phyloP scores from a whole-genome alignment of 2,329 filamentous ascomycete genomes.

The Penicillium sp. region DNA sequence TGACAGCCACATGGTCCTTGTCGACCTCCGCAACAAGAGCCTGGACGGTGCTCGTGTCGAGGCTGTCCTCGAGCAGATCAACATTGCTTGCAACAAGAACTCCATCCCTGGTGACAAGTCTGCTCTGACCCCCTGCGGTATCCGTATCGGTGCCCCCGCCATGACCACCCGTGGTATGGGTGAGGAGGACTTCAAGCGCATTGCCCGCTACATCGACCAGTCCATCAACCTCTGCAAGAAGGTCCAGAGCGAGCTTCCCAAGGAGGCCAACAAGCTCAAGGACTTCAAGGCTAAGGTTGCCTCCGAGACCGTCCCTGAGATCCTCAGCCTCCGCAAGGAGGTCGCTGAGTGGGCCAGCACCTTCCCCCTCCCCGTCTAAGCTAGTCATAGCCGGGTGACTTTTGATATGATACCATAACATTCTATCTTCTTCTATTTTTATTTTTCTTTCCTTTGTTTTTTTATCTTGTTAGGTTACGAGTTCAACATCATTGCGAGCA shows the following conservation, averaged over 20 bases:
- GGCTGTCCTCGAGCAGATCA: conserved; percentile 91
- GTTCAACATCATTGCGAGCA: conserved; percentile 34
- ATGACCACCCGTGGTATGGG: conserved; percentile 96
- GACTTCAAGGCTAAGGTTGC: conserved; percentile 95
- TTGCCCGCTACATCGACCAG: conserved; percentile 80
- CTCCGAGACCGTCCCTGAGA: conserved; percentile 66
- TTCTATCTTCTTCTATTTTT: no score
- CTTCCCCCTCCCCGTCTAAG: conserved; percentile 74
- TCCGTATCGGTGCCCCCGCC: conserved; percentile 91
- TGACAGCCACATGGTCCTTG: conserved; percentile 90
- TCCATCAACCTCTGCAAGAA: conserved; percentile 84
- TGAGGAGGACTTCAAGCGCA: conserved; percentile 80
- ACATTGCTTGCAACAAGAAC: conserved; percentile 99
- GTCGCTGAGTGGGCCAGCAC: conserved; percentile 75
- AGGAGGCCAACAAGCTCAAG: conserved; percentile 98
- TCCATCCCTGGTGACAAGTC: conserved; percentile 95
- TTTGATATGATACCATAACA: no score
- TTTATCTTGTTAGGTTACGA: no score
- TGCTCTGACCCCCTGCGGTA: conserved; percentile 83
- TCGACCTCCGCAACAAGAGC: conserved; percentile 78
- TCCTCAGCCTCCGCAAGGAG: conserved; percentile 79
- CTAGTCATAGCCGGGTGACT: no score
- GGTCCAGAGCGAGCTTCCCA: conserved; percentile 73
- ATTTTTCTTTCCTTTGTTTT: no score
- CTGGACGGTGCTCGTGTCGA: conserved; percentile 90